Base-by-base conservation (phyloP, 1,284 basidiomycete genomes). In the Malassezia vespertilionis region DNA sequence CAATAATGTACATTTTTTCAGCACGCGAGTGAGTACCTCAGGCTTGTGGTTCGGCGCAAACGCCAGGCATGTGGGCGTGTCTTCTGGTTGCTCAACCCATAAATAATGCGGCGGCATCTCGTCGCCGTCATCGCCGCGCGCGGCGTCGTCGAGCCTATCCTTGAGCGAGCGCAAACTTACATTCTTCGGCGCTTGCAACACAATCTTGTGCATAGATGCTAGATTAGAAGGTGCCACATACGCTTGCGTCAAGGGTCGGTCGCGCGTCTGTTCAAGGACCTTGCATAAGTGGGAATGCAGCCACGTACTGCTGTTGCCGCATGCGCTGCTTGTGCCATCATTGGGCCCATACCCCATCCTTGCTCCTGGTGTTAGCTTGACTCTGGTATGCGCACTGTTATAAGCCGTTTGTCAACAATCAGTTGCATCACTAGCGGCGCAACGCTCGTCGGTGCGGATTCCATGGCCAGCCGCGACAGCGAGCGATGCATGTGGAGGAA, bases 21-120 rank as follows among this genome's bases (percentile, higher is more conserved):
- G 56, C 2, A 73, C 56, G 54, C 70, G 72, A 46, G 73, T 74
- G 9, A 76, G 44, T 34, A 56, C 60, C 2, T 74, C 72, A 4
- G 74, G 74, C 45, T 74, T 72, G 34, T 72, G 63, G 46, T 78
- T 79, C 0, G 78, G 77, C 12, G 76, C 76, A 2, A 79, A 63
- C 5, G 78, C 77, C 26, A 79, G 61, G 53, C 76, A 78, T 1
- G 78, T 77, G 2, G 77, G 72, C 1, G 73, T 53, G 46, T 76
- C 72, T 65, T 79, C 78, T 0, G 77, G 77, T 52, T 77, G 75
- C 57, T 79, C 78, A 27, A 74, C 70, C 78, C 78, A 79, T 10
- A 79, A 57, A 41, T 76, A 73, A 49, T 78, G 73, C 11, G 39
- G 23, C 5, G 67, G 67, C 23, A 70, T 58, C 37, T 51, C 52